phyloP scores from a whole-genome alignment of 1,284 basidiomycete genomes.

The Tylopilus orsonianus region DNA sequence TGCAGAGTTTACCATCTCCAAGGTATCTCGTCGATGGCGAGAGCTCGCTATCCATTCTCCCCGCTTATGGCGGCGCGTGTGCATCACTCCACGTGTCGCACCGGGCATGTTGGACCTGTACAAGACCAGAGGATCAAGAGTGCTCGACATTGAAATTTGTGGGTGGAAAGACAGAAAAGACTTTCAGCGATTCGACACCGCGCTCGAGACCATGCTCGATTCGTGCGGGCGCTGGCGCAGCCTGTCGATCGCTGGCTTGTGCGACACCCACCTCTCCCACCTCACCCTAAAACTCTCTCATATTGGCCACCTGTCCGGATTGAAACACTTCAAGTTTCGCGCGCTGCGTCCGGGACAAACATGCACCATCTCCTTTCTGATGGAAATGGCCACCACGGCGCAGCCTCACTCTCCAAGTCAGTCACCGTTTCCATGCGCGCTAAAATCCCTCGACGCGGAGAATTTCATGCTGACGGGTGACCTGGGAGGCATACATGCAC shows the following conservation, averaged over 20 bases:
- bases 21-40: constrained; percentile 34
- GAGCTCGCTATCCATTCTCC: constrained; percentile 29
- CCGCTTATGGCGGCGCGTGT: constrained; percentile 29
- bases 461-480: constrained; percentile 30
- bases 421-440: constrained; percentile 9
- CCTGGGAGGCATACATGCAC: constrained; percentile 13
- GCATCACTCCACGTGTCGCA: constrained; percentile 23
- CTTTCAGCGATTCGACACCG: constrained; percentile 32
- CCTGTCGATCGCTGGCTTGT: constrained; percentile 24
- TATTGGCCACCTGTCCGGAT: constrained; percentile 16
- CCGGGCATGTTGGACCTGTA: constrained; percentile 28
- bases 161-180: constrained; percentile 34
- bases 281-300: constrained; percentile 30
- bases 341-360: constrained; percentile 34
- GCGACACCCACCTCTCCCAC: constrained; percentile 31
- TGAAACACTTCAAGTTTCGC: constrained; percentile 32
- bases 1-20: constrained; percentile 28
- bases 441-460: constrained; percentile 32
- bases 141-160: constrained; percentile 29
- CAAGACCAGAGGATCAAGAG: constrained; percentile 24
- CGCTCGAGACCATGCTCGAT: constrained; percentile 28
- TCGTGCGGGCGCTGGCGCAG: constrained; percentile 31
- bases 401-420: constrained; percentile 7
- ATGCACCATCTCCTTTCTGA: constrained; percentile 29
- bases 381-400: constrained; percentile 9